Base-by-base conservation (phyloP, 768 basidiomycete genomes). In the Boletus huronensis region DNA sequence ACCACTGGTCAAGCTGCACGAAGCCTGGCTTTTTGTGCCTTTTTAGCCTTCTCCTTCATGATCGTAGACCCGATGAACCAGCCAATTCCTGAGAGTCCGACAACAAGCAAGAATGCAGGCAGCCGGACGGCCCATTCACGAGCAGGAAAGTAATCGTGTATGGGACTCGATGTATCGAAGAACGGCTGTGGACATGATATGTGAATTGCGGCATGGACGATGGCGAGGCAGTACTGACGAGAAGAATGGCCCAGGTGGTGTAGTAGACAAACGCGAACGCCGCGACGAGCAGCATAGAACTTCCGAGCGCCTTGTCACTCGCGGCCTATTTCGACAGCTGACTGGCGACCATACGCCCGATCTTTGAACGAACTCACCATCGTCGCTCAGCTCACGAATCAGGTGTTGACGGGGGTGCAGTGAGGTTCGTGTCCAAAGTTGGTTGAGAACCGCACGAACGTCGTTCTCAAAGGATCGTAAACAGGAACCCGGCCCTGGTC, bases 61-160 rank as follows among this genome's bases (percentile, higher is more conserved):
- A 91, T 75, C 5, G 93, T 92, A 10, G 72, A 76, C 5, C 87
- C 90, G n/a, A 96, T 72, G 70, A 97, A 93, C 36, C 78, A 64
- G 11, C 90, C 90, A 38, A 98, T 87, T 11, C 78, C 85, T n/a
- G 84, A 77, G 35, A 97, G 73, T 6, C 94, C 95, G 9, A 88
- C 65, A 6, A 94, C 78, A 8, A 98, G 81, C 47, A 95, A 74
- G 69, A 92, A 81, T 3, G 90, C 87, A 36, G 95, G 94, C 43
- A 98, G 69, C 19, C 89, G 82, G 47, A 98, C 77, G 10, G 93
- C 95, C 93, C 94, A 98, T 76, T 97, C 93, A 46, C 95, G 78
- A 6, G 90, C 68, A 0, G 92, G 96, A 69, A 98, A 98, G 72
- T 82, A 84, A 40, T 65, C 60, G 58, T 94, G 91, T 29, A 96